Evolutionary conservation across 2,329 filamentous ascomycete genomes (phyloP), one percentile per base, ranked within the genome.

Genomic region (Juglanconis juglandina): DNA sequence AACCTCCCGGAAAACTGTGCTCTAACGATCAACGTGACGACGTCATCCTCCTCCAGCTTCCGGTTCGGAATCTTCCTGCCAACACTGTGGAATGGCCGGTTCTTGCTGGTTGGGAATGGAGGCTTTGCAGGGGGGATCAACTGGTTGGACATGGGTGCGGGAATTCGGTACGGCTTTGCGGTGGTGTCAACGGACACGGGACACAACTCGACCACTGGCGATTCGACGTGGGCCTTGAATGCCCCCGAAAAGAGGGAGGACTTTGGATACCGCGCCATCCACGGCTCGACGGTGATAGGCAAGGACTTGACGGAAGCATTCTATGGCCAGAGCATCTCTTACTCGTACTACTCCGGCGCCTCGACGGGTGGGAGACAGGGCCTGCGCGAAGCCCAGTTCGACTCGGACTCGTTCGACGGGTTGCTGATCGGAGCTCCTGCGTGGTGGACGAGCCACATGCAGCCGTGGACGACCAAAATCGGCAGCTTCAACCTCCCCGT

Each of bases 341-440:
- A 79, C 67, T 80, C 77, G 5, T 86, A 85, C 69, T 86, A 81
- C 66, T 73, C 77, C 7, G 83, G 83, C 42, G 87, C 84, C 67
- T 85, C 82, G 0, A 86, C 83, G 0, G 84, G 85, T 32, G 85
- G 85, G 0, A 74, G 84, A 0, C 83, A 87, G 69, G 84, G 84
- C 7, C 70, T 86, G 11, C 81, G 79, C 56, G 78, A 83, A 60
- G 73, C 81, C 3, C 79, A 86, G 65, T 65, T 75, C 17, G 79
- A 78, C 62, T 81, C 83, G 0, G 77, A 82, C 14, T 81, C 82
- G 58, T 86, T 86, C 61, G 82, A 86, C 62, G 84, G 83, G 11
- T 76, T 83, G n/a, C 70, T 85, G 0, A 77, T 83, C 6, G 81
- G 81, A 0, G 75, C 72, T 3, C 74, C 77, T n/a, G 80, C 64